A percentile compares a stretch with the other conserved stretches of the same genome.
Conservation (phyloP, 2,329 filamentous ascomycete genomes). For the Fonsecaea monophora region DNA sequence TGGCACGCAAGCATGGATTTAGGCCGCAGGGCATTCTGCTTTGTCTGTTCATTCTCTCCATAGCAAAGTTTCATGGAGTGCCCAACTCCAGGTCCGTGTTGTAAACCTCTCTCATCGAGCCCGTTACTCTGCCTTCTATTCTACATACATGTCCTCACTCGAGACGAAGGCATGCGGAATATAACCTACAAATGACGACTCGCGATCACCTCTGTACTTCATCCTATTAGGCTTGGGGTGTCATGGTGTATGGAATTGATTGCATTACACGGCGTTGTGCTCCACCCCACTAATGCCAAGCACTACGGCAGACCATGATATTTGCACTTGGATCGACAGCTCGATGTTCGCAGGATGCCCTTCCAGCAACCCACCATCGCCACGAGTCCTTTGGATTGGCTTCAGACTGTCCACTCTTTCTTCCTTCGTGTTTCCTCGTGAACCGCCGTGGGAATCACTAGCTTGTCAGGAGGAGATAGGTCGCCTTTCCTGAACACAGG, state of each 20-base stretch:
- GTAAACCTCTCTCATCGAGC: not conserved
- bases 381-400: not conserved
- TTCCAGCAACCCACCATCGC: not conserved
- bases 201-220: not conserved
- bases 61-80: not conserved
- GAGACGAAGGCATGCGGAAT: not conserved
- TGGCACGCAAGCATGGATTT: not conserved
- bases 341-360: slow-evolving; percentile 1
- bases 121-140: not conserved
- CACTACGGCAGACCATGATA: slow-evolving; percentile 10
- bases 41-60: not conserved
- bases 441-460: not conserved
- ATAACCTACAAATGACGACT: not conserved
- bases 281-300: slow-evolving; percentile 12
- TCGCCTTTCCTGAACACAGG: slow-evolving; percentile 9
- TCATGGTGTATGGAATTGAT: not conserved
- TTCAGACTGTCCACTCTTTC: not conserved
- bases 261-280: not conserved
- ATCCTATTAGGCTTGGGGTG: slow-evolving; percentile 6
- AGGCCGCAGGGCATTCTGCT: not conserved
- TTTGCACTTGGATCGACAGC: slow-evolving; percentile 1
- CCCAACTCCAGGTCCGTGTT: not conserved
- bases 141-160: not conserved
- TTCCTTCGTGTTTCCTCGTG: not conserved
- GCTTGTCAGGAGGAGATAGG: not conserved